Percentiles rank a stretch among this genome's conserved stretches.
phyloP scores from a whole-genome alignment of 305 asterid species.

The Fraxinus sp. region DNA sequence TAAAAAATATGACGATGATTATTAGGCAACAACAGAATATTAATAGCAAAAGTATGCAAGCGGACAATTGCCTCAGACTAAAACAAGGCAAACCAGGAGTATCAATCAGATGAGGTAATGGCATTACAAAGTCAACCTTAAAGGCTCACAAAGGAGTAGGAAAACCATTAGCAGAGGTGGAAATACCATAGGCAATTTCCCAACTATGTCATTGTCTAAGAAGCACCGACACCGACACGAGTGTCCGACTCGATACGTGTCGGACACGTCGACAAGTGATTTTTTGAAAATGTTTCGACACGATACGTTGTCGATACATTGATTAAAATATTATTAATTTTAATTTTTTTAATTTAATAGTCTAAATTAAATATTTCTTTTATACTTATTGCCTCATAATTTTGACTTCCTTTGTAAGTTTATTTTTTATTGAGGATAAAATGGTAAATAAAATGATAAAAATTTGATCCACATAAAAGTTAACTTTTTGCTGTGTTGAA shows the following conservation, averaged over 20 bases:
- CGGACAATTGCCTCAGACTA: neutral
- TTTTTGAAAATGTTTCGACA: too few relatives aligned
- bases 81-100: neutral
- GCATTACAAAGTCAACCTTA: neutral
- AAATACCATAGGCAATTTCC: neutral
- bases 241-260: too few relatives aligned
- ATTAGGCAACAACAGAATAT: neutral
- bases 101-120: neutral
- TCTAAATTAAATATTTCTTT: too few relatives aligned
- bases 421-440: neutral
- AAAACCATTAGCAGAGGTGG: neutral
- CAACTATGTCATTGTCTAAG: neutral
- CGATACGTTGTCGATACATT: too few relatives aligned
- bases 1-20: neutral
- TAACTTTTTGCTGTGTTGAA: too few relatives aligned
- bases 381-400: neutral
- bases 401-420: neutral
- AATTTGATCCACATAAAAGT: neutral
- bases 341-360: too few relatives aligned
- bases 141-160: neutral
- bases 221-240: too few relatives aligned
- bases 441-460: neutral
- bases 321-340: too few relatives aligned
- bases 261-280: too few relatives aligned
- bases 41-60: neutral